Base-by-base conservation (phyloP, 768 basidiomycete genomes). In the Candolleomyces aberdarensis region DNA sequence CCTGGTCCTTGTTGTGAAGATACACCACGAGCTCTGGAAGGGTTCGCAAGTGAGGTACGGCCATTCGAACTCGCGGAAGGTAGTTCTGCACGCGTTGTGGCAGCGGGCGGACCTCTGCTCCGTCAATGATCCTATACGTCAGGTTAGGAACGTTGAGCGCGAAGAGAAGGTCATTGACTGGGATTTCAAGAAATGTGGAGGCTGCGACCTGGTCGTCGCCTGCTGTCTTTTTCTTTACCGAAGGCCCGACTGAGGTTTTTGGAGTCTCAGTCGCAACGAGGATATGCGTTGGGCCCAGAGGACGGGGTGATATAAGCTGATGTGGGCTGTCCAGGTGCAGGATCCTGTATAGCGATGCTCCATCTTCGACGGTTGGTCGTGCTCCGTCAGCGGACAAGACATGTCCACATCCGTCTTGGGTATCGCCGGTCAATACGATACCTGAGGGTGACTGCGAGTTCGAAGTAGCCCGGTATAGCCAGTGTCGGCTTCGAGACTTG, bases 131-230 rank as follows among this genome's bases (percentile, higher is more conserved):
- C 5, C 39, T 46, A 11, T 63, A 48, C 3, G 55, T n/a, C 10
- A 78, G 65, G 53, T 78, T 78, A 1, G 78, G 76, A 0, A 69
- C 73, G 58, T 72, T 74, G 61, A 77, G 66, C 1, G 70, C 50
- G 56, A 79, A 76, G 4, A 78, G 65, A 2, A 79, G 66, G 59
- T 77, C 78, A 59, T 78, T 78, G 57, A 79, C 70, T 17, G 44
- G 44, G 3, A 46, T 17, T 46, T 46, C 44, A 20, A 17, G 44
- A 20, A 46, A 17, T 1, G 10, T 46, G 44, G 15, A 17, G 14
- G 44, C 6, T 17, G 44, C 44, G 44, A 17, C 19, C 17, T 20
- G 36, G 44, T 46, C 26, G 26, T 26, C 1, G 26, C 26, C 2
- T 26, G 26, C 44, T 46, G 44, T 7, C 5, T 7, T 17, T 17